phyloP scores from a whole-genome alignment of 2,329 filamentous ascomycete genomes.

The Fusarium staphyleae region DNA sequence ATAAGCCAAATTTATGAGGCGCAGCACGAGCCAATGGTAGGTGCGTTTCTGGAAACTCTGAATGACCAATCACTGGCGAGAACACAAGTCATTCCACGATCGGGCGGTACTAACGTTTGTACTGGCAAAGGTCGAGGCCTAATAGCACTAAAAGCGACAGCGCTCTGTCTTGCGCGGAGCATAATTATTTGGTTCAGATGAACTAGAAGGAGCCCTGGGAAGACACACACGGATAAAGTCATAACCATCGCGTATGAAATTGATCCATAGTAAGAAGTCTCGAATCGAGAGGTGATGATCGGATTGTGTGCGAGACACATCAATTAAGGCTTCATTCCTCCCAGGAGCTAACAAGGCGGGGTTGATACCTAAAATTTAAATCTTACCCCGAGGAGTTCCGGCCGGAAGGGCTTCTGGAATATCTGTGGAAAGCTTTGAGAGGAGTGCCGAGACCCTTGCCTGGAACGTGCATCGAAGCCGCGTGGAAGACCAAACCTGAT shows the following conservation, averaged over 20 bases:
- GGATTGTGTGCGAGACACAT: no score
- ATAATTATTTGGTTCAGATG: no score
- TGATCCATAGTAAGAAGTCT: no score
- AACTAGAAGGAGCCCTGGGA: no score
- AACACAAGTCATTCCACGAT: not conserved
- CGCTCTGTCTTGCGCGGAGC: no score
- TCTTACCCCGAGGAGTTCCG: conserved; percentile 18
- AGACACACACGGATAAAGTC: no score
- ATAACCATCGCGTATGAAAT: no score
- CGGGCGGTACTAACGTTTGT: not conserved
- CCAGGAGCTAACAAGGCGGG: conserved; percentile 8
- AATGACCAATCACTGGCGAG: not conserved
- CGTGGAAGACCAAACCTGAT: conserved; percentile 18
- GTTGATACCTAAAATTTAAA: conserved; percentile 11
- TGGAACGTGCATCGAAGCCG: conserved; percentile 36
- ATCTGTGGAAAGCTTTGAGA: conserved; percentile 18
- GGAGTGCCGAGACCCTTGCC: conserved; percentile 31
- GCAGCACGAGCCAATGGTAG: conserved; percentile 26
- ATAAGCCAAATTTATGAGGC: conserved; percentile 33
- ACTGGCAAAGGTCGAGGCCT: not conserved
- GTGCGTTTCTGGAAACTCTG: not conserved
- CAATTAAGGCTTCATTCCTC: not conserved
- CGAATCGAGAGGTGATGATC: no score
- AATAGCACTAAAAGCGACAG: not conserved
- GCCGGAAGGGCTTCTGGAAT: conserved; percentile 40